Evolutionary conservation across 768 basidiomycete species (phyloP).

Genomic region (Gyrodon lividus): DNA sequence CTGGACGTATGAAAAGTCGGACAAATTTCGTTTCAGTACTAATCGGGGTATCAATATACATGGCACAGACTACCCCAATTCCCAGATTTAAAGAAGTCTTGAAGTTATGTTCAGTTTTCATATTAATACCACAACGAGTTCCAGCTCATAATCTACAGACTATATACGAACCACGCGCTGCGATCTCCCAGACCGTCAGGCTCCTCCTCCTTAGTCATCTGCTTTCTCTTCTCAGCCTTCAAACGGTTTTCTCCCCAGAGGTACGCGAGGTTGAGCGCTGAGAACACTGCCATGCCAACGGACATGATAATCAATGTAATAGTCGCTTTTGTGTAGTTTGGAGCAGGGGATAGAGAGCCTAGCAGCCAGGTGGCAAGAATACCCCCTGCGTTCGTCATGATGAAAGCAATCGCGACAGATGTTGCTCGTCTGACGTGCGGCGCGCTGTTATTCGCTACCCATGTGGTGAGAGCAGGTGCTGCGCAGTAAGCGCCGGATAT

Average conservation of each 20-base stretch:
- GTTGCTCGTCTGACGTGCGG: conserved; percentile 59
- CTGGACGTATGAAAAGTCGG: too few relatives aligned
- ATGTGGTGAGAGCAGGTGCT: conserved; percentile 54
- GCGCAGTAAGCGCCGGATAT: conserved; percentile 52
- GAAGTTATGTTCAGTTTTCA: not conserved
- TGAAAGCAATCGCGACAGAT: conserved; percentile 54
- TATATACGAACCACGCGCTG: conserved; percentile 57
- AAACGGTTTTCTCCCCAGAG: conserved; percentile 43
- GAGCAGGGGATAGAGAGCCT: conserved; percentile 47
- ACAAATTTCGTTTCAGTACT: too few relatives aligned
- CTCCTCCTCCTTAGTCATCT: conserved; percentile 35
- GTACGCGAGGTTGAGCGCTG: conserved; percentile 39
- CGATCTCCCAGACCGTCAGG: conserved; percentile 43
- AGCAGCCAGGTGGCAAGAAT: conserved; percentile 63
- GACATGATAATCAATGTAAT: conserved; percentile 37
- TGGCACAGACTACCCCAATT: too few relatives aligned
- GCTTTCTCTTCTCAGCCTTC: conserved; percentile 40
- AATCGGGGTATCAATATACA: too few relatives aligned
- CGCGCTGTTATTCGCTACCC: conserved; percentile 61
- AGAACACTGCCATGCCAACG: conserved; percentile 37
- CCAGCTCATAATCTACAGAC: conserved; percentile 28
- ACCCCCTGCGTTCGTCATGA: conserved; percentile 57
- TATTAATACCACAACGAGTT: not conserved
- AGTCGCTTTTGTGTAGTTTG: conserved; percentile 50
- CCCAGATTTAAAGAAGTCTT: too few relatives aligned